Evolutionary conservation across 1,284 basidiomycete genomes (phyloP).

Genomic region (Acaromyces ingoldii): DNA sequence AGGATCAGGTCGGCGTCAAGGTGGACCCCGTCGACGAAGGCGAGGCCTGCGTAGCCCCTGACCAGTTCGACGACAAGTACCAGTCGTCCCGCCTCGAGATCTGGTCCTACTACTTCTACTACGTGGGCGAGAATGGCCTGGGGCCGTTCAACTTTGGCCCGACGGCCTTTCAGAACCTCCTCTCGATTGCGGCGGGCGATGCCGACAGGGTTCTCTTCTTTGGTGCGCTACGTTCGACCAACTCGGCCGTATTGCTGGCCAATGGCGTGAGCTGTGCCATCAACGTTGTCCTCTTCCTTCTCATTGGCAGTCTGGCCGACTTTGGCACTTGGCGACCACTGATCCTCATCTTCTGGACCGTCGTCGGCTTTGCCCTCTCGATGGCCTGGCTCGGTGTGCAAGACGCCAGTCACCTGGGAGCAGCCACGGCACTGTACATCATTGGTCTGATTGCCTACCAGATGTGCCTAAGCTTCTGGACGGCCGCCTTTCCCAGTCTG

Average conservation of each 20-base stretch:
- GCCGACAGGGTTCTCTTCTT: conserved; percentile 53
- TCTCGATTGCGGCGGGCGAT: conserved; percentile 52
- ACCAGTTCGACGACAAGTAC: conserved; percentile 1
- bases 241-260: neutral
- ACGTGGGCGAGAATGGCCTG: conserved; percentile 66
- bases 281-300: conserved; percentile 62
- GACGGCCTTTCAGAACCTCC: conserved; percentile 69
- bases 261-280: conserved; percentile 8
- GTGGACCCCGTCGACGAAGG: too few species aligned
- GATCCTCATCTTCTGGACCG: conserved; percentile 23
- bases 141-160: conserved; percentile 66
- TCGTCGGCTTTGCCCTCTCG: conserved; percentile 20
- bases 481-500: conserved; percentile 73
- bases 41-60: too few species aligned
- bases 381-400: conserved; percentile 16
- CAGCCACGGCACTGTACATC: conserved; percentile 74
- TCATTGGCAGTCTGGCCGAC: conserved; percentile 63
- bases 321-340: conserved; percentile 24
- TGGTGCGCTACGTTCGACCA: conserved; percentile 49
- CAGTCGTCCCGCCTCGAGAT: conserved; percentile 48
- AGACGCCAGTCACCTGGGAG: conserved; percentile 67
- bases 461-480: conserved; percentile 73
- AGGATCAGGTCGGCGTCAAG: too few species aligned
- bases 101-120: conserved; percentile 69
- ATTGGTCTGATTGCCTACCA: conserved; percentile 75